Conservation (phyloP, 345 rosid species). For the Populus davidiana region DNA sequence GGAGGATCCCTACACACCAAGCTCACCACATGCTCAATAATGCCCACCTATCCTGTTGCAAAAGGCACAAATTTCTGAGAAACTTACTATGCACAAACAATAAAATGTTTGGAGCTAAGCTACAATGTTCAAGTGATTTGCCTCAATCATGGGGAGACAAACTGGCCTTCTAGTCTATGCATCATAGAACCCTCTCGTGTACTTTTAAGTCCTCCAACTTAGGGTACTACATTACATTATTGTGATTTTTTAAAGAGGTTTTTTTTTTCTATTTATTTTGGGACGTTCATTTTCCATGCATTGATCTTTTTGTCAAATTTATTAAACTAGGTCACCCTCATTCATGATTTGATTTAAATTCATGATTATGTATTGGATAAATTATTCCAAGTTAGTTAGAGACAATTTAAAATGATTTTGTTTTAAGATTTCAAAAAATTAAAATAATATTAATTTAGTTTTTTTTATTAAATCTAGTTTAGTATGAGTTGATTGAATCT, state of each 20-base stretch:
- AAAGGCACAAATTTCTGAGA: background rate
- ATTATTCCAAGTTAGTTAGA: no score
- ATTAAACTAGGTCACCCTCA: no score
- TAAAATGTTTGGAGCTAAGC: background rate
- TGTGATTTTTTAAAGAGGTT: conserved; percentile 4
- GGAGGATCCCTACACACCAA: background rate
- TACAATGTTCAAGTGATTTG: conserved; percentile 11
- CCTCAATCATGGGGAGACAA: conserved; percentile 35
- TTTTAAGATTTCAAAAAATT: no score
- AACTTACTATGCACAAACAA: background rate
- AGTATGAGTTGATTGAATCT: rapidly evolving
- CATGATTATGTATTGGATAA: no score
- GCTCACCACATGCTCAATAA: background rate
- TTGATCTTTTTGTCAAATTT: no score
- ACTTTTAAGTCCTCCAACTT: conserved; percentile 30
- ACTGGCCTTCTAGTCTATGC: conserved; percentile 16
- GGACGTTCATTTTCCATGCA: no score
- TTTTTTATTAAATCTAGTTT: no score
- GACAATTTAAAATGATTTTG: no score
- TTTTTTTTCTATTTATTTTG: background rate
- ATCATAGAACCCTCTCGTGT: conserved; percentile 25
- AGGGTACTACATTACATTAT: conserved; percentile 27
- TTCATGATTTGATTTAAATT: no score
- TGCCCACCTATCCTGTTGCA: background rate
- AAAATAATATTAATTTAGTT: no score